phyloP scores from a whole-genome alignment of 768 basidiomycete species.

The Boletus coccyginus region DNA sequence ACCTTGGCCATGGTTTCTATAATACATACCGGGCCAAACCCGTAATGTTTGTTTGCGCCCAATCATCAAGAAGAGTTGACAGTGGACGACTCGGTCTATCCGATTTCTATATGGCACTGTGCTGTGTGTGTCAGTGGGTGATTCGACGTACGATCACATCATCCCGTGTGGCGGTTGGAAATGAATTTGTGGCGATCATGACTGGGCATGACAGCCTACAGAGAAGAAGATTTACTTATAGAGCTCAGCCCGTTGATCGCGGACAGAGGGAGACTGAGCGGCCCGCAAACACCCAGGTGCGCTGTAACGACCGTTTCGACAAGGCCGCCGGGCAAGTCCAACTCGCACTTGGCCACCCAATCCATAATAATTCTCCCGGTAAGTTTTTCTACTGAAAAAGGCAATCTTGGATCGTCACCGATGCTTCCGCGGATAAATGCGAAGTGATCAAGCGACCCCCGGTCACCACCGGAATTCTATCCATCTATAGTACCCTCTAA shows the following conservation, averaged over 20 bases:
- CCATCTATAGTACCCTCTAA: constrained; percentile 6
- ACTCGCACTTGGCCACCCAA: neutral
- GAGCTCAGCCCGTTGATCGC: constrained; percentile 14
- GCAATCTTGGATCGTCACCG: constrained; percentile 32
- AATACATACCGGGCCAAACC: neutral
- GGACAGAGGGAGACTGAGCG: constrained; percentile 14
- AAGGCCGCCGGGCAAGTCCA: neutral
- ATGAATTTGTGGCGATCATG: constrained; percentile 23
- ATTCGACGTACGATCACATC: constrained; percentile 7
- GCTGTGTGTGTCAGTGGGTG: neutral
- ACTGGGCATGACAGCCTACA: constrained; percentile 1
- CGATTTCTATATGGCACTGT: neutral
- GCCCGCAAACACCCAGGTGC: constrained; percentile 14
- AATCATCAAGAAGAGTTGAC: too few species aligned
- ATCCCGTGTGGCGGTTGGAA: constrained; percentile 7
- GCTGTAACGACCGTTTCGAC: constrained; percentile 14
- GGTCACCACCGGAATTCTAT: constrained; percentile 11
- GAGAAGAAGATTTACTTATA: neutral
- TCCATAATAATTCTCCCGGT: neutral
- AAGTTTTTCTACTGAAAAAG: constrained; percentile 20
- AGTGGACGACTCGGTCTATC: neutral
- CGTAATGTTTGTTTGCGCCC: neutral
- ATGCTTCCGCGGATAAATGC: constrained; percentile 25
- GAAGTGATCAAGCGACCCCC: constrained; percentile 16
- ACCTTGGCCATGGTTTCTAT: neutral